Base-by-base conservation (phyloP, 75 land plant genomes). In the Cupressus sempervirens region DNA sequence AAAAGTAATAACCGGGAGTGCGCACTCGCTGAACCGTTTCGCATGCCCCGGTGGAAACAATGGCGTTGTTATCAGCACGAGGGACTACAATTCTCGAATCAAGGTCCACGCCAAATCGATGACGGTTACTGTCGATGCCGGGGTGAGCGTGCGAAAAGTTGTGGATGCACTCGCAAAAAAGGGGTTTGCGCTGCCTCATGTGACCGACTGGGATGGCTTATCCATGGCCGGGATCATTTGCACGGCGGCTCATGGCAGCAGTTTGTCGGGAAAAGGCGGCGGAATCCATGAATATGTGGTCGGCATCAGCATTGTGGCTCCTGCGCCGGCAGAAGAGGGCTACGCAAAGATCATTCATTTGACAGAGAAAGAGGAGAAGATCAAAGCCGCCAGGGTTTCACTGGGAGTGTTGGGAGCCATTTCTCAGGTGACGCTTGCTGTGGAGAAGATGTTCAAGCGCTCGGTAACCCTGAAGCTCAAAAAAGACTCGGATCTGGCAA, bases 211-310 rank as follows among this genome's bases (percentile, higher is more conserved):
- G 92, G 86, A 72, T n/a, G 91, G 89, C 4, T 36, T 91, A 48
- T 85, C 89, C 36, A 26, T 91, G 36, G 91, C 87, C 20, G 92
- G 92, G 32, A 5, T 91, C 62, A 15, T 91, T 1, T 65, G 89
- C 54, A 90, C 92, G 38, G 92, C 91, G 13, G 87, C 89, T 74
- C 92, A 91, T 72, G 91, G 90, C 9, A 90, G 88, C 82, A 82
- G 90, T 14, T 34, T 88, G 12, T 84, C 80, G 32, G 91, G 91
- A 41, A 90, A 86, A 70, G 91, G 91, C 23, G 54, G 79, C 34
- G 89, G 88, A 7, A 86, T 88, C 52, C 88, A 90, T 40, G 91
- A 90, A 86, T 86, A 90, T 62, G 89, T 90, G 67, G 72, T 73
- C 20, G 84, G 65, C 48, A 73, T 90, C 82, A 84, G 82, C 75